phyloP scores from a whole-genome alignment of 257 asterid species.

The Solanum pinnatisectum region DNA sequence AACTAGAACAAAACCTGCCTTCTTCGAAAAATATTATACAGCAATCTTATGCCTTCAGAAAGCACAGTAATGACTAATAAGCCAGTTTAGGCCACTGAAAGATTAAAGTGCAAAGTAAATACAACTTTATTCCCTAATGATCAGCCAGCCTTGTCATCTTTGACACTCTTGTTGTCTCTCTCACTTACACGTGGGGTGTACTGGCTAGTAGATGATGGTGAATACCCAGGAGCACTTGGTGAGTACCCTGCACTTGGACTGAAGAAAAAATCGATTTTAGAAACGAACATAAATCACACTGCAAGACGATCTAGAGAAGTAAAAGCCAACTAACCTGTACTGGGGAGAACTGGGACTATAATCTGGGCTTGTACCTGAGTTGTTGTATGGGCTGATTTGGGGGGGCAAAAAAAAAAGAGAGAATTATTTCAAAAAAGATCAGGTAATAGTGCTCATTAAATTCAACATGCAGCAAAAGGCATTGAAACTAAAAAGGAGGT shows the following conservation, averaged over 20 bases:
- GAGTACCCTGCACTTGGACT: slow-evolving; percentile 98
- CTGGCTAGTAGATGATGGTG: slow-evolving; percentile 87
- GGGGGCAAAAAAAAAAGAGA: neutral
- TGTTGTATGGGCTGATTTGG: slow-evolving; percentile 59
- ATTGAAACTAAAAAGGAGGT: neutral
- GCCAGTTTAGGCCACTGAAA: neutral
- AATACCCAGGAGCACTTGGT: slow-evolving; percentile 92
- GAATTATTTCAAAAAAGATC: neutral
- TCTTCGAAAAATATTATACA: neutral
- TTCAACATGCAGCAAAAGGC: neutral
- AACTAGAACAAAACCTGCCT: neutral
- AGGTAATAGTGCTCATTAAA: neutral
- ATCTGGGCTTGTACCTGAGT: slow-evolving; percentile 62
- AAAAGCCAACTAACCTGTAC: slow-evolving; percentile 50
- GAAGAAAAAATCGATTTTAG: slow-evolving; percentile 1
- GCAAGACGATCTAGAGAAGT: neutral
- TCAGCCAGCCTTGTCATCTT: slow-evolving; percentile 35
- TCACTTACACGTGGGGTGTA: slow-evolving; percentile 62
- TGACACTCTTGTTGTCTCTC: slow-evolving; percentile 46
- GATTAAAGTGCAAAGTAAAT: neutral
- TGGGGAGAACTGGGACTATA: slow-evolving; percentile 88
- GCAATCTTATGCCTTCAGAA: neutral
- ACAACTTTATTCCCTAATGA: neutral
- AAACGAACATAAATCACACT: neutral
- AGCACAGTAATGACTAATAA: neutral